phyloP scores from a whole-genome alignment of 2,329 filamentous ascomycete species.

The Hypoxylon rubiginosum region DNA sequence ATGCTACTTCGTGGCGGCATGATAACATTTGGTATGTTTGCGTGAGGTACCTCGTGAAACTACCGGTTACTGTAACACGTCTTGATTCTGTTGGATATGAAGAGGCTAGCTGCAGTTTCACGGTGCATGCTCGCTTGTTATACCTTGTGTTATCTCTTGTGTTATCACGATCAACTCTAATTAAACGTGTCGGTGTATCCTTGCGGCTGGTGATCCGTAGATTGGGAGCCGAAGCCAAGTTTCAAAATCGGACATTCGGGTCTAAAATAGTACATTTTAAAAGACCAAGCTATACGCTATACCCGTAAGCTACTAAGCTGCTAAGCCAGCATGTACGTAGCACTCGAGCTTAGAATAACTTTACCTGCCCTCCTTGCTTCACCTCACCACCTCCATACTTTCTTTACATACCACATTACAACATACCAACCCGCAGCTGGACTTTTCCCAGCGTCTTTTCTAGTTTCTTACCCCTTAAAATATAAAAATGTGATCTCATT shows the following conservation, averaged over 20 bases:
- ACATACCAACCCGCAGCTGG: slow-evolving; percentile 18
- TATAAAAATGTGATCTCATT: slow-evolving; percentile 33
- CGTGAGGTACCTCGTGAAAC: neutral
- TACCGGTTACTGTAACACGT: neutral
- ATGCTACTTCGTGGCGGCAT: neutral
- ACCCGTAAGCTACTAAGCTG: neutral
- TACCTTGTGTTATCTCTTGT: slow-evolving; percentile 23
- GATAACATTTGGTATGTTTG: neutral
- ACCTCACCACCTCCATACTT: slow-evolving; percentile 14
- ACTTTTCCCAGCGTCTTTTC: slow-evolving; percentile 6
- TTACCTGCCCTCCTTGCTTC: neutral
- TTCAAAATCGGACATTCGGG: slow-evolving; percentile 24
- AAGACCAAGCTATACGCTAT: slow-evolving; percentile 7
- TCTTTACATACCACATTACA: neutral
- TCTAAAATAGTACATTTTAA: slow-evolving; percentile 32
- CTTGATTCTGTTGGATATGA: neutral
- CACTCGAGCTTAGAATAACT: neutral
- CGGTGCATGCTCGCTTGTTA: neutral
- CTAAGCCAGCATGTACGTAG: neutral
- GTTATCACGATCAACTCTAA: slow-evolving; percentile 18
- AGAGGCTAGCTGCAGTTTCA: slow-evolving; percentile 5
- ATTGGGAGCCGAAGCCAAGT: slow-evolving; percentile 12
- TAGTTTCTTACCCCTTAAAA: slow-evolving; percentile 9
- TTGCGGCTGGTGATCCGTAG: slow-evolving; percentile 24
- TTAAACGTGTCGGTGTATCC: slow-evolving; percentile 14